phyloP scores from a whole-genome alignment of 192 early-diverging fungal genomes.

The Umbelopsis sp. region DNA sequence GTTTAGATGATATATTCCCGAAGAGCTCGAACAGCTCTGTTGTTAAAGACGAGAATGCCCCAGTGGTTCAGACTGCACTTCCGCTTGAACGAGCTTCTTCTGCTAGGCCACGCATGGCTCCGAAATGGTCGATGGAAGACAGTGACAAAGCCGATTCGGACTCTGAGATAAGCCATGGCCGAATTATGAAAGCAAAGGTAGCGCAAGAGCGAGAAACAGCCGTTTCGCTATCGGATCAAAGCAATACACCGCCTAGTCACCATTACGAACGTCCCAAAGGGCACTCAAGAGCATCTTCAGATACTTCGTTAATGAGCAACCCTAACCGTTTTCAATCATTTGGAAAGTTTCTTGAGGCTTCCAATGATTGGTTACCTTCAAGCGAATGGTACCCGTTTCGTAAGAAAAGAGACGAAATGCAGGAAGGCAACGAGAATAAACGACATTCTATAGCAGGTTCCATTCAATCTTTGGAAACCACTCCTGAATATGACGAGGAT shows the following conservation, averaged over 20 bases:
- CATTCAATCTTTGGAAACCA: constrained; percentile 12
- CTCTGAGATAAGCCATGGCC: neutral
- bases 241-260: neutral
- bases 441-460: neutral
- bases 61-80: constrained; percentile 23
- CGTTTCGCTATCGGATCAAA: neutral
- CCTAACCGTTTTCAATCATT: constrained; percentile 19
- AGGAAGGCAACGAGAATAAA: neutral
- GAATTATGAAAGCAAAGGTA: neutral
- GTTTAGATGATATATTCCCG: constrained; percentile 19
- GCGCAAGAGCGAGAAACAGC: neutral
- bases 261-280: constrained; percentile 14
- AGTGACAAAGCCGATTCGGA: constrained; percentile 22
- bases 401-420: constrained; percentile 8
- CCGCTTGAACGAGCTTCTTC: constrained; percentile 18
- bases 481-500: neutral
- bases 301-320: constrained; percentile 9
- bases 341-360: constrained; percentile 22
- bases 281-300: constrained; percentile 24
- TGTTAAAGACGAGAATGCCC: neutral
- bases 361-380: constrained; percentile 8
- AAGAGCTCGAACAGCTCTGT: neutral
- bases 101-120: constrained; percentile 11
- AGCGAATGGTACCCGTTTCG: constrained; percentile 9
- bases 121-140: neutral